phyloP scores from a whole-genome alignment of 306 rosid genomes.

The Cucurbita argyrosperma region DNA sequence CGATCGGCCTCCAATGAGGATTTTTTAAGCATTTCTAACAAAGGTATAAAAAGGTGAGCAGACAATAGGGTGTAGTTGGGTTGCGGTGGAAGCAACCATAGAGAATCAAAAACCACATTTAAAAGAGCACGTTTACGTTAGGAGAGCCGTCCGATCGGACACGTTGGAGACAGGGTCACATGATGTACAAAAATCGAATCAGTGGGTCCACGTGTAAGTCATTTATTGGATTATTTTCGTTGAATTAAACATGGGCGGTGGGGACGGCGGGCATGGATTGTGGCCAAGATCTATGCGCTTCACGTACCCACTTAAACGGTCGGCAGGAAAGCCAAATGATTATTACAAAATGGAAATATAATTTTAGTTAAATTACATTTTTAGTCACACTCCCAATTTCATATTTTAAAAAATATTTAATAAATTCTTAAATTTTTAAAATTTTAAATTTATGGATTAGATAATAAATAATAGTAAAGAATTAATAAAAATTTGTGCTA shows the following conservation, averaged over 20 bases:
- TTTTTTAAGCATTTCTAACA: too few relatives aligned
- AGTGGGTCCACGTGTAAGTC: not conserved
- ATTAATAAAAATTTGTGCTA: too few relatives aligned
- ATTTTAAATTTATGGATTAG: too few relatives aligned
- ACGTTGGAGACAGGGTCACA: not conserved
- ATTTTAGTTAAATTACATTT: not conserved
- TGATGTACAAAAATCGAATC: not conserved
- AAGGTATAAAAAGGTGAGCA: fast-evolving
- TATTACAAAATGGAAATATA: not conserved
- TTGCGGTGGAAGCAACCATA: not conserved
- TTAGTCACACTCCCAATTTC: not conserved
- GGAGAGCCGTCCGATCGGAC: not conserved
- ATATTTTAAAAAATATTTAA: too few relatives aligned
- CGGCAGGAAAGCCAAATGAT: not conserved
- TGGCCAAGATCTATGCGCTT: not conserved
- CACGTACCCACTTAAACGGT: not conserved
- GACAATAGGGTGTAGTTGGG: not conserved
- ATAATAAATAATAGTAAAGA: too few relatives aligned
- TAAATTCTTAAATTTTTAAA: too few relatives aligned
- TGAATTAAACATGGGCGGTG: not conserved
- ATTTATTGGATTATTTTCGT: not conserved
- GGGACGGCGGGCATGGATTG: not conserved
- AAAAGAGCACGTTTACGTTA: not conserved
- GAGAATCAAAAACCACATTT: not conserved
- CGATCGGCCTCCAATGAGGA: too few relatives aligned